Base-by-base conservation (phyloP, 495 filamentous ascomycete species). In the Aspergillus panamensis region DNA sequence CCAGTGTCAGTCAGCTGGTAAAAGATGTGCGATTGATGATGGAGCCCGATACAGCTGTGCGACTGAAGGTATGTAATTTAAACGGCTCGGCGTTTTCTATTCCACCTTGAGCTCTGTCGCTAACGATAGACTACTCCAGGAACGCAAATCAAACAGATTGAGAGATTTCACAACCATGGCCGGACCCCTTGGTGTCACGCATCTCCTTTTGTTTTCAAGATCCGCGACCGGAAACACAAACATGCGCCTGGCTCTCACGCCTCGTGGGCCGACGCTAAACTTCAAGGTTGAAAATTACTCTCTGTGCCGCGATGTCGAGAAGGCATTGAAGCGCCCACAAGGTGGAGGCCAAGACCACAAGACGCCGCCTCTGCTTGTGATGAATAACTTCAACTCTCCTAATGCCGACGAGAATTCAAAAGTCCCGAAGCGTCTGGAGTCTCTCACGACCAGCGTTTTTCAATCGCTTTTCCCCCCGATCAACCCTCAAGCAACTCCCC, bases 261-360 rank as follows among this genome's bases (percentile, higher is more conserved):
- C 94, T 16, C 83, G 91, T 54, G 94, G 94, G 1, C 94, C 94
- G 47, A 99, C 94, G 0, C 79, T 99, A 31, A 85, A 96, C 69
- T 97, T 97, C 71, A 80, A 90, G 57, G 91, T 99, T n/a, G 92
- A 97, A 70, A 90, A 89, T 64, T 99, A 99, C 73, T 93, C 91
- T 43, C 80, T 99, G 4, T 89, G 87, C 74, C 94, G 93, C 67
- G 94, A 99, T 69, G 81, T 99, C 9, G 81, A 84, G 66, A 88
- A 83, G 59, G 84, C 89, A 29, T 78, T 89, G 75, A 89, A 90
- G 68, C 90, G 88, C 65, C 92, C 94, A 3, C 82, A 83, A 65
- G 88, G 84, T 21, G 87, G 87, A 48, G 86, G 85, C 55, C 92
- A 93, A 70, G 90, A 96, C 64, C 94, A 88, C 67, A 77, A 84